phyloP scores from a whole-genome alignment of 208 protist genomes.

The Trypanosoma mega region DNA sequence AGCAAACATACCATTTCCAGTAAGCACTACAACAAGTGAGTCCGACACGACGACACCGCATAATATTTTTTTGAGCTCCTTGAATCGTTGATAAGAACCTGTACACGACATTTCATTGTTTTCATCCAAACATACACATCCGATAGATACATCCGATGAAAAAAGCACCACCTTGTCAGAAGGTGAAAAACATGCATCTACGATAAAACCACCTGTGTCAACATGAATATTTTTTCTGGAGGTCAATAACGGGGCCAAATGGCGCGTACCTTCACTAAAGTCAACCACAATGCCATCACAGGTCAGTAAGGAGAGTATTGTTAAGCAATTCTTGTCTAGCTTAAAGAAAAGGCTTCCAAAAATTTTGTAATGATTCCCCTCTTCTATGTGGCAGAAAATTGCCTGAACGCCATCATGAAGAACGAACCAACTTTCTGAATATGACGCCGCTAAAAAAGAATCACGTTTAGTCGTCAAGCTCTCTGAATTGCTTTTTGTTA shows the following conservation, averaged over 20 bases:
- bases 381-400: slow-evolving; percentile 16
- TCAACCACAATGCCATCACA: slow-evolving; percentile 17
- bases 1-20: slow-evolving; percentile 13
- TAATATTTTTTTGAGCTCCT: slow-evolving; percentile 10
- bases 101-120: slow-evolving; percentile 6
- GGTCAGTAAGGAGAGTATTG: slow-evolving; percentile 8
- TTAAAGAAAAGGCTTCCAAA: slow-evolving; percentile 24
- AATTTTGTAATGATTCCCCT: slow-evolving; percentile 11
- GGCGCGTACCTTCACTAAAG: slow-evolving; percentile 9
- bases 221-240: slow-evolving; percentile 25
- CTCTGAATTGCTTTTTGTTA: slow-evolving; percentile 24
- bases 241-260: neutral
- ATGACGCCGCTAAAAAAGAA: slow-evolving; percentile 17
- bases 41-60: slow-evolving; percentile 16
- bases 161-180: slow-evolving; percentile 17
- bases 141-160: slow-evolving; percentile 22
- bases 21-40: slow-evolving; percentile 20
- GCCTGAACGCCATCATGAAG: slow-evolving; percentile 19
- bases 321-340: slow-evolving; percentile 12
- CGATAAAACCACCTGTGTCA: slow-evolving; percentile 12
- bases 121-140: slow-evolving; percentile 6
- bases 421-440: slow-evolving; percentile 20
- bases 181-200: slow-evolving; percentile 19
- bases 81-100: slow-evolving; percentile 8
- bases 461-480: neutral